Base-by-base conservation (phyloP, 345 rosid genomes). In the Salix arbutifolia region DNA sequence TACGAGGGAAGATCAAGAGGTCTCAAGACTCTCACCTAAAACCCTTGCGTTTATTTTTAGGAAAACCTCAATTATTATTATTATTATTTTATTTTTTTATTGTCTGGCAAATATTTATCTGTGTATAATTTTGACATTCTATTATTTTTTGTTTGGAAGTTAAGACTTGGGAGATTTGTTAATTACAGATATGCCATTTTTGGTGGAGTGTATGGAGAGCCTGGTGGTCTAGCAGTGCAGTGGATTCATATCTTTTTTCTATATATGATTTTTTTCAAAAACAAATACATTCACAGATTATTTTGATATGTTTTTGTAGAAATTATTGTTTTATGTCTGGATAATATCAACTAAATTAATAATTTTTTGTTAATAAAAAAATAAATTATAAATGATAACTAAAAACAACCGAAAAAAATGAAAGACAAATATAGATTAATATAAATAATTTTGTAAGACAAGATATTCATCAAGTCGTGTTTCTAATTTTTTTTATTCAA, bases 31-130 rank as follows among this genome's bases (percentile, higher is more conserved):
- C 37, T 11, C 10, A 40, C 2, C 44, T 74, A 71, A 84, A 84
- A 83, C 86, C 85, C 86, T 82, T 70, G 38, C 46, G 72, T 42
- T 16, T 7, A 0, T 23, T 4, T 26, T 25, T 46, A 9, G n/a
- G 4, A 52, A 71, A 48, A 31, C 23, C 61, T 16, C 19, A 16
- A 40, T 40, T 40, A 40, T 40, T 40, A 40, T 40, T 40, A 40
- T 40, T 40, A 46, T n/a, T 25, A 1, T 18, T 13, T 2, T 40
- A 5, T 46, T 31, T 33, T 58, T n/a, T 72, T 37, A 35, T 40
- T 26, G 38, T 68, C 25, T 38, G 76, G 26, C 69, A 40, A 61
- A 73, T 73, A 26, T 73, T 61, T 73, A 67, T 37, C 65, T 58
- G 62, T n/a, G 5, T n/a, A 50, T 52, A 3, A 58, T 44, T 25